Percentiles rank a stretch among this genome's conserved stretches.
phyloP scores from a whole-genome alignment of 2,329 filamentous ascomycete species.

The Colletotrichum eremochloae region DNA sequence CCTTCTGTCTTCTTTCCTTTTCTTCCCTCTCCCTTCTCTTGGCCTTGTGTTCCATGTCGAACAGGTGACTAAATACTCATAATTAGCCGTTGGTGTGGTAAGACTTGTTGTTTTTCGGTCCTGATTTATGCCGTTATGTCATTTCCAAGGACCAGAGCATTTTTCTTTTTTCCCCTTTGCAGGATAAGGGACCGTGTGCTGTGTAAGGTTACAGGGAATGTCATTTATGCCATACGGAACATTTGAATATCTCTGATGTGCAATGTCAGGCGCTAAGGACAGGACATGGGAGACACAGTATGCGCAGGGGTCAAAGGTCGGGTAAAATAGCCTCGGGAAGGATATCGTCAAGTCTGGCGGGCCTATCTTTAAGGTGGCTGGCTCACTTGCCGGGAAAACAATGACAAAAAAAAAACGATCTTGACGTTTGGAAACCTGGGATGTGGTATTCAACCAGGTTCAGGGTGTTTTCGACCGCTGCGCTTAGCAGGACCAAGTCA shows the following conservation, averaged over 20 bases:
- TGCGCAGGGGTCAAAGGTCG: neutral
- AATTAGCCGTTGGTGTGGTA: neutral
- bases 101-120: slow-evolving; percentile 1
- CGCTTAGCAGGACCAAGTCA: slow-evolving; percentile 19
- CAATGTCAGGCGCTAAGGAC: slow-evolving; percentile 9
- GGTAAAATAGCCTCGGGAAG: neutral
- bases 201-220: slow-evolving; percentile 6
- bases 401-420: slow-evolving; percentile 2
- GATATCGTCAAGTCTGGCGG: slow-evolving; percentile 1
- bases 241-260: slow-evolving; percentile 3
- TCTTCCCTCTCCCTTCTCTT: neutral
- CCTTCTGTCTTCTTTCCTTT: neutral
- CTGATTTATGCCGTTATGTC: slow-evolving; percentile 21
- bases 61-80: neutral
- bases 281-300: neutral
- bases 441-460: slow-evolving; percentile 8
- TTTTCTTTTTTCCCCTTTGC: neutral
- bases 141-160: slow-evolving; percentile 6
- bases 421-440: slow-evolving; percentile 5
- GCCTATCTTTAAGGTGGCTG: slow-evolving; percentile 1
- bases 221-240: slow-evolving; percentile 25
- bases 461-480: slow-evolving; percentile 21
- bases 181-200: slow-evolving; percentile 9
- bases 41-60: slow-evolving; percentile 5
- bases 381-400: slow-evolving; percentile 8